Base-by-base conservation (phyloP, 805 yeast species). In the Zygoascus flipseniorum region DNA sequence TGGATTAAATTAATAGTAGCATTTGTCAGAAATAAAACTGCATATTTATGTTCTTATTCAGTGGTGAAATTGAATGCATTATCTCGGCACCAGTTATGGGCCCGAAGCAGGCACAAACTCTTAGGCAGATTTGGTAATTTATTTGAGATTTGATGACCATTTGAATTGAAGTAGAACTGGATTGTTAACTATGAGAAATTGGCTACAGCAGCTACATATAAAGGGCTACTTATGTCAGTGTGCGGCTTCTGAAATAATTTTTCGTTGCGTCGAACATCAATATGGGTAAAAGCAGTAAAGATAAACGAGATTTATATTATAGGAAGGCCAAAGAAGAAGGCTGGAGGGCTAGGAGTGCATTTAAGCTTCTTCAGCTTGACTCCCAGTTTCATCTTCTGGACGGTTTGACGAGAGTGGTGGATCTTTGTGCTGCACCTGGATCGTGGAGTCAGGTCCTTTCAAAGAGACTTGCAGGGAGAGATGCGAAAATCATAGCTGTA, bases 361-460 rank as follows among this genome's bases (percentile, higher is more conserved):
- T 89, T 75, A 93, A 93, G 66, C 77, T 93, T 10, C 75, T 93
- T 2, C 99, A 93, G 66, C 72, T 93, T 48, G 85, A 93, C 63
- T 96, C 92, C 53, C 90, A 93, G 67, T 93, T 92, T 67, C 84
- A 86, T 57, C 78, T 89, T 39, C 80, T 93, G 53, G 74, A 76
- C 52, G 85, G 81, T 43, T 82, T 89, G 37, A 76, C 75, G 45
- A 74, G 96, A 61, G 98, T 93, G 3, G 99, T 93, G 5, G 99
- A 93, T 70, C 75, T 93, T 31, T 93, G 99, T 76, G 99, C 99
- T 39, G 99, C 98, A 4, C 97, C 97, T 0, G 97, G 97, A 1
- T 89, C 97, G 2, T 93, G 99, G 99, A 86, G 96, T 1, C 99
- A 93, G 67, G 99, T 93, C 0, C 76, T 93, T 13, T 83, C 93